These are phyloP conservation scores for Grosmannia huntii DNA, from an alignment of 2,329 filamentous ascomycete species.

Conservation along the genomic window DNA sequence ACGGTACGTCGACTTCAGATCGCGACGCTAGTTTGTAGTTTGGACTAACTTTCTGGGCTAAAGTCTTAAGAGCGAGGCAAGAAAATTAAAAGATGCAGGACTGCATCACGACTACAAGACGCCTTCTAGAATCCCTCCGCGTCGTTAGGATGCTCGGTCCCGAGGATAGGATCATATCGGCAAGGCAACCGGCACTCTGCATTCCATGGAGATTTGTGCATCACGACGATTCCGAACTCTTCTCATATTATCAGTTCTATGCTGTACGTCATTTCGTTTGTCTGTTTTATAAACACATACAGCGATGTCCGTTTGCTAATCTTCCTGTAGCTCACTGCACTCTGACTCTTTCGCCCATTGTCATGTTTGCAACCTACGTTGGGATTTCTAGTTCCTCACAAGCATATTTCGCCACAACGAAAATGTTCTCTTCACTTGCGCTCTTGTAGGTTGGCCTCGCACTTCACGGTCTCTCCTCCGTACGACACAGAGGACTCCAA, in stretches of 20 bases:
- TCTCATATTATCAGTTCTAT: not conserved
- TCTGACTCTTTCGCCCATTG: not conserved
- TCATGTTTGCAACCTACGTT: not conserved
- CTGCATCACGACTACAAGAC: not conserved
- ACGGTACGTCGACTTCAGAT: not conserved
- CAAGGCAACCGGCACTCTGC: not conserved
- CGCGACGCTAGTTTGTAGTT: not conserved
- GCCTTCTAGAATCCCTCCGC: not conserved
- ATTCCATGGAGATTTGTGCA: not conserved
- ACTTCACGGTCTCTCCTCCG: not conserved
- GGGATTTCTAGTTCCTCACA: not conserved
- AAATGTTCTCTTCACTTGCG: not conserved
- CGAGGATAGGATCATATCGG: not conserved
- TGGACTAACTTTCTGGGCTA: not conserved
- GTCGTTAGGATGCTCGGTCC: not conserved
- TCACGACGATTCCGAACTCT: not conserved
- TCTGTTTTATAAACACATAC: too few species aligned
- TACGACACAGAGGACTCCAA: not conserved
- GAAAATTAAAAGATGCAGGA: not conserved
- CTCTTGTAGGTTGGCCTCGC: too few species aligned
- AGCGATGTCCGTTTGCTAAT: not conserved
- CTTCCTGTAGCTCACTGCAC: not conserved
- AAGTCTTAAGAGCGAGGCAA: not conserved
- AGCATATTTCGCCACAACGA: not conserved
- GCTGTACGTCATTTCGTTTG: not conserved